Conservation (phyloP, 352 stramenopile species). For the Aphanomyces invadans region DNA sequence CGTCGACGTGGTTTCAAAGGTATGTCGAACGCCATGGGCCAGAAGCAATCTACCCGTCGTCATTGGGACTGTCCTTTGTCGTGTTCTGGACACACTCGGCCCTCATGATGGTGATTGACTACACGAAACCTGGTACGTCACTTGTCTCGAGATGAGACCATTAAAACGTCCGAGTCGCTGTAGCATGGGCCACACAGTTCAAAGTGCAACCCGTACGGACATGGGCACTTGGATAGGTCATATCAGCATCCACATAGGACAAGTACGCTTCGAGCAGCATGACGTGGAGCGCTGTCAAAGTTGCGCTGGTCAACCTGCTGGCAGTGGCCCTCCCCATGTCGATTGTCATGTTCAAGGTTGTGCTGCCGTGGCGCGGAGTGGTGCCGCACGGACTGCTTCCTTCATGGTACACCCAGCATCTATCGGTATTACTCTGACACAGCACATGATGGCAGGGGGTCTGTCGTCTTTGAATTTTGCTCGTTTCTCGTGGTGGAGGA, state of each 20-base stretch:
- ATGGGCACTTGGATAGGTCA: not conserved
- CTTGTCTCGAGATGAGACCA: not conserved
- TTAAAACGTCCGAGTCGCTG: not conserved
- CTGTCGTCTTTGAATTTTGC: conserved; percentile 13
- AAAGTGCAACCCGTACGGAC: conserved; percentile 16
- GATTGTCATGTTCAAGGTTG: not conserved
- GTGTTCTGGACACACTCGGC: conserved; percentile 17
- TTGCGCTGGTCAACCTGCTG: conserved; percentile 18
- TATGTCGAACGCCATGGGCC: not conserved
- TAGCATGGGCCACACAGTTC: conserved; percentile 13
- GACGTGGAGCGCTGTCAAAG: conserved; percentile 12
- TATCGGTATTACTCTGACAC: no score
- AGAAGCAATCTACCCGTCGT: not conserved
- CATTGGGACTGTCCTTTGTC: conserved; percentile 1
- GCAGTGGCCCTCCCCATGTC: conserved; percentile 12
- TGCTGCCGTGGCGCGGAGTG: conserved; percentile 10
- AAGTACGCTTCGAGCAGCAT: conserved; percentile 11
- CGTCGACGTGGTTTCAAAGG: not conserved
- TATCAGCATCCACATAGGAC: not conserved
- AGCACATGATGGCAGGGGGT: not conserved
- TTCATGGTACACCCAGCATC: conserved; percentile 1
- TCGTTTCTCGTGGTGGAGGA: conserved; percentile 19
- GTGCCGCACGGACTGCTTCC: not conserved
- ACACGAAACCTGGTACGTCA: conserved; percentile 1
- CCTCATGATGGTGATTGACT: conserved; percentile 20